Evolutionary conservation across 1,284 basidiomycete genomes (phyloP), one percentile per base, ranked within the genome.

Genomic region (Coniferiporia sulphurascens): DNA sequence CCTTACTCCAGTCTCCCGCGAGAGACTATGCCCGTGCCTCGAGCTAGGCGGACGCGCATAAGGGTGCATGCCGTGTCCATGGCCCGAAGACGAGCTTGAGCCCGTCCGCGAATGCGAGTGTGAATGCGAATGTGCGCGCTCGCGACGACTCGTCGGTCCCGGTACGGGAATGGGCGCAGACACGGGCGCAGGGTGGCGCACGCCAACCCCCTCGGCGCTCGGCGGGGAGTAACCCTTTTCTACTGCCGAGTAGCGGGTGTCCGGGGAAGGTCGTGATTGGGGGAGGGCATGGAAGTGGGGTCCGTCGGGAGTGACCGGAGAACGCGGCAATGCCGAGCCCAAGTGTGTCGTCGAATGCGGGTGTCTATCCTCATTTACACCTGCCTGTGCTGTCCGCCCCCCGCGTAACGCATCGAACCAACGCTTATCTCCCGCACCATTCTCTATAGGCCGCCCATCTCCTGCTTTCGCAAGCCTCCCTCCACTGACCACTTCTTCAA

Each of bases 81-180:
- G 54, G n/a, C 59, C 55, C 19, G 59, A 59, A 0, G 57, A 59
- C 12, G 57, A 60, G 32, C 43, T 45, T 27, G 54, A 56, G 15
- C 59, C 59, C 1, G 53, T 60, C 9, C 59, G 52, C 10, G 58
- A 59, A 35, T 54, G 58, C 15, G 58, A 43, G 21, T 55, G 36
- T 3, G 58, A 54, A 22, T 59, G 49, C 10, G 59, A 52, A 17
- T 34, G 55, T 19, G 38, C 15, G 19, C 48, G 58, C 27, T 52
- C 48, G 41, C 27, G 45, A n/a, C 17, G 35, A 22, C 53, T 48
- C 43, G 44, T 36, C 15, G 41, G 49, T 44, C 34, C 43, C 10
- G 43, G 15, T 12, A 48, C 35, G 8, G 52, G 38, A 17, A 17
- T 41, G 22, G 12, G 12, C 7, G 15, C 36, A 36, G 27, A 54